phyloP scores from a whole-genome alignment of 805 yeast species.

The Kazachstania psychrophila region DNA sequence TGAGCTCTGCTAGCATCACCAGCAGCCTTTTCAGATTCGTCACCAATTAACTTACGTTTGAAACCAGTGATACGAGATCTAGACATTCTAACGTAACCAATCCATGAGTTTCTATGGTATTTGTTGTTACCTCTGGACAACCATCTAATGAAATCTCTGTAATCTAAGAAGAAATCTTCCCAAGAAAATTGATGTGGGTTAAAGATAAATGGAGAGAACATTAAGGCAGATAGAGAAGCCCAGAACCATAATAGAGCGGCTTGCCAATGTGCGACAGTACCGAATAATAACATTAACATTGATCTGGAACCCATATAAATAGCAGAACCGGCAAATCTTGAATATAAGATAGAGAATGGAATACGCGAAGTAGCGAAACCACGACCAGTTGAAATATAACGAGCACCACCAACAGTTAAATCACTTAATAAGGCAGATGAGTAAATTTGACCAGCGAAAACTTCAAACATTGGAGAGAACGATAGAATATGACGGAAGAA shows the following conservation, averaged over 20 bases:
- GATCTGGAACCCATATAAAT: conserved; percentile 79
- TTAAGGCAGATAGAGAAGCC: conserved; percentile 80
- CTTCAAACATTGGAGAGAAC: conserved; percentile 73
- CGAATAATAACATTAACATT: conserved; percentile 60
- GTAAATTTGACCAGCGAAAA: conserved; percentile 72
- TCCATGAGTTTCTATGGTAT: conserved; percentile 86
- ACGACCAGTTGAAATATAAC: conserved; percentile 79
- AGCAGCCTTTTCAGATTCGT: conserved; percentile 70
- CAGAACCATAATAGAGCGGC: conserved; percentile 95
- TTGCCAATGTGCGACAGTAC: conserved; percentile 79
- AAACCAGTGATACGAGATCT: conserved; percentile 83
- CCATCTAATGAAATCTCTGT: conserved; percentile 89
- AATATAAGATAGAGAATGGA: conserved; percentile 63
- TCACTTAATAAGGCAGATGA: conserved; percentile 63
- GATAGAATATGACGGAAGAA: conserved; percentile 60
- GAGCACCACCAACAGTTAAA: conserved; percentile 76
- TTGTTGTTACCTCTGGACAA: conserved; percentile 82
- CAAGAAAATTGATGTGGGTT: conserved; percentile 97
- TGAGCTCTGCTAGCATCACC: conserved; percentile 82
- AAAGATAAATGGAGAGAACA: conserved; percentile 88
- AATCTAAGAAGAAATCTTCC: conserved; percentile 93
- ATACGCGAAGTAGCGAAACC: conserved; percentile 78
- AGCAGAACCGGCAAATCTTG: conserved; percentile 74
- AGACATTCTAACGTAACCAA: conserved; percentile 70
- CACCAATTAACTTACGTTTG: conserved; percentile 64